phyloP scores from a whole-genome alignment of 345 rosid genomes.

The Adansonia digitata region DNA sequence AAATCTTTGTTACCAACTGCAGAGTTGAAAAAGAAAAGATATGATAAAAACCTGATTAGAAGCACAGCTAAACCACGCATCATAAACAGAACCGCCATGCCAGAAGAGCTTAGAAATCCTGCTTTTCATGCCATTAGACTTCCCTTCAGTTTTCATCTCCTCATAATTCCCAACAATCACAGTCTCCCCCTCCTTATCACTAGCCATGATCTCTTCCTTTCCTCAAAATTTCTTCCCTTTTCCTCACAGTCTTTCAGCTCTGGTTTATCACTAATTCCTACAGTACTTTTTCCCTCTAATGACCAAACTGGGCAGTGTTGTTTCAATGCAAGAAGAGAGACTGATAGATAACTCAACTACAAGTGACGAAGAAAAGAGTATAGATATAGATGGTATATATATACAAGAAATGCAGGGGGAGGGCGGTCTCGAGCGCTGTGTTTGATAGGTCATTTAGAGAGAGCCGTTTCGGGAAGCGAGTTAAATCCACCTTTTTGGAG shows the following conservation, averaged over 20 bases:
- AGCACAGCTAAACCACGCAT: constrained; percentile 99
- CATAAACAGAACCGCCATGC: constrained; percentile 98
- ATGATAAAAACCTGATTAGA: constrained; percentile 70
- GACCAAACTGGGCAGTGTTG: not conserved
- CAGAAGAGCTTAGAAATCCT: constrained; percentile 69
- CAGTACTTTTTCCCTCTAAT: not conserved
- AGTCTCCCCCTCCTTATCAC: constrained; percentile 78
- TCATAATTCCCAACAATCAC: constrained; percentile 81
- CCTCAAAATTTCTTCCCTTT: not conserved
- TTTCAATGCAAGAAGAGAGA: not conserved
- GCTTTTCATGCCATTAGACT: constrained; percentile 47
- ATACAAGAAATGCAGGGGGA: constrained; percentile 7
- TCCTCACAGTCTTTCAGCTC: not conserved
- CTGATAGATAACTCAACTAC: constrained; percentile 12
- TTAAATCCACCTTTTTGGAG: constrained; percentile 23
- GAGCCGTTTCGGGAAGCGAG: constrained; percentile 28
- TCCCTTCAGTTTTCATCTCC: constrained; percentile 86
- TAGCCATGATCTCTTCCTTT: constrained; percentile 29
- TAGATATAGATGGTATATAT: constrained; percentile 21
- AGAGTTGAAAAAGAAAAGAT: not conserved
- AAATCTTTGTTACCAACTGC: not conserved
- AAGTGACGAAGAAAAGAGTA: constrained; percentile 23
- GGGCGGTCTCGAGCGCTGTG: constrained; percentile 16
- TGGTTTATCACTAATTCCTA: not conserved
- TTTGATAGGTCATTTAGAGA: constrained; percentile 30